Base-by-base conservation (phyloP, 495 filamentous ascomycete genomes). In the Jackrogersella minutella region DNA sequence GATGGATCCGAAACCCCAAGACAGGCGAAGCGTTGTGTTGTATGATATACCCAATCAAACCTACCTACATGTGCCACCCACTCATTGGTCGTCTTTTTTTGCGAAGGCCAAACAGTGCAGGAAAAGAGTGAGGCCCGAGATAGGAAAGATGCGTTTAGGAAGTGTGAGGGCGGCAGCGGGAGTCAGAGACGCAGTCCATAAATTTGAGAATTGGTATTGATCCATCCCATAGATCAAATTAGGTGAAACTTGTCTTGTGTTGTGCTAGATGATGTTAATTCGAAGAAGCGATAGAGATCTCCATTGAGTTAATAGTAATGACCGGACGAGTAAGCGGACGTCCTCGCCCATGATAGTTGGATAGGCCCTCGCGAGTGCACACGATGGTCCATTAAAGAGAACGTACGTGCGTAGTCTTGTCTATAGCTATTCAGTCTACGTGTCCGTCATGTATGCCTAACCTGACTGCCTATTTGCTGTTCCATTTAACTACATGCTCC, bases 131-230 rank as follows among this genome's bases (percentile, higher is more conserved):
- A 28, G 40, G 36, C 19, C 8, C 17, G 28, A 37, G 11, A 22
- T 21, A 36, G 49, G 49, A 30, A 36, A 52, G 49, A 52, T 31
- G 44, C 44, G 31, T 49, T 49, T 46, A 24, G 47, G 30, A 21
- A 31, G 26, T 30, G n/a, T 49, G 22, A 30, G 26, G 13, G 24
- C 17, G 31, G 21, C 39, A 50, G 39, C 8, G 17, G 43, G 33
- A 24, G 34, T n/a, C 26, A 28, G 33, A 28, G 47, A 62, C 53
- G 62, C 59, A 65, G 62, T 58, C 44, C 8, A 49, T 43, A 65
- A 59, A 40, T 65, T 58, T 47, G 44, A 67, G 41, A 61, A 51
- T 62, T 56, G 50, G 57, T 61, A 43, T 51, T 50, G 34, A 62
- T 49, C 56, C 51, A 64, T 56, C 17, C 31, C 49, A 36, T 52